A percentile compares a stretch with the other conserved stretches of the same genome.
Conservation (phyloP, 306 rosid genomes). For the Prunus mume region DNA sequence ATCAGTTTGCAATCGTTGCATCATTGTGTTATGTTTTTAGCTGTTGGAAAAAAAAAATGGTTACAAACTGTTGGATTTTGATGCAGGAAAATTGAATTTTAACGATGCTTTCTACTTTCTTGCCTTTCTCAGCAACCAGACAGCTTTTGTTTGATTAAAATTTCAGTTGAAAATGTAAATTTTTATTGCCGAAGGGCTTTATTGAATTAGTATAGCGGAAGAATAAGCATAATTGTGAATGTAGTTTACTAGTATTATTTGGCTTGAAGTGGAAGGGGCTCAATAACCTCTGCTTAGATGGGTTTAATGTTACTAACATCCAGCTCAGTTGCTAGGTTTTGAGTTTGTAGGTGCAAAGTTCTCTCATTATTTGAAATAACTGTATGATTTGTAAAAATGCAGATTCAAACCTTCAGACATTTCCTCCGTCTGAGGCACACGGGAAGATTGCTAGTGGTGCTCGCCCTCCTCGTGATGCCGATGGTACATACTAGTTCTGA, state of each 20-base stretch:
- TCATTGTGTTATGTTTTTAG: not conserved
- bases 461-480: slow-evolving; percentile 83
- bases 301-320: not conserved
- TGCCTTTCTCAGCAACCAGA: not conserved
- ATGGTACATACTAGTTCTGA: slow-evolving; percentile 41
- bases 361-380: not conserved
- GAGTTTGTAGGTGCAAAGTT: not conserved
- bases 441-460: slow-evolving; percentile 80
- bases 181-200: not conserved
- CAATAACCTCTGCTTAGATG: not conserved
- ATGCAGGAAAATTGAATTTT: not conserved
- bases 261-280: not conserved
- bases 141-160: not conserved
- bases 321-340: slow-evolving; percentile 1
- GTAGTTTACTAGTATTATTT: not conserved
- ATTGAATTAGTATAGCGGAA: not conserved
- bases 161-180: not conserved
- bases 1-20: not conserved
- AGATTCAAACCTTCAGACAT: slow-evolving; percentile 89
- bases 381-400: slow-evolving; percentile 20
- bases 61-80: not conserved
- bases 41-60: not conserved
- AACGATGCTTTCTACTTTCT: not conserved
- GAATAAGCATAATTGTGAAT: not conserved
- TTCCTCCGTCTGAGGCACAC: slow-evolving; percentile 79